Evolutionary conservation across 2,329 filamentous ascomycete species (phyloP), one percentile per base, ranked within the genome.

Genomic region (Colletotrichum truncatum): DNA sequence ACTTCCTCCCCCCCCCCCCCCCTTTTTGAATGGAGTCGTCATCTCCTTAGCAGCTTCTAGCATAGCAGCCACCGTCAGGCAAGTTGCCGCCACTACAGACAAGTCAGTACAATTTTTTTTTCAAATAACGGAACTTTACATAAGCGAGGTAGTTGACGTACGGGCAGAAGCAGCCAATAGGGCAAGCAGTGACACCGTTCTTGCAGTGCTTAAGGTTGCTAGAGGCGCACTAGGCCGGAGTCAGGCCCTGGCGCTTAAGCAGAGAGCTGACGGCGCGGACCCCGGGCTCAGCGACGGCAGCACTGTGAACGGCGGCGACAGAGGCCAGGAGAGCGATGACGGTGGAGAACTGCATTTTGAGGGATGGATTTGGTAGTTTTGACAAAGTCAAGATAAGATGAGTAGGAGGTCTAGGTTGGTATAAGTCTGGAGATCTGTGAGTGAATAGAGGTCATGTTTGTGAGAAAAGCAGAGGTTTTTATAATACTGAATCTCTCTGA

Each of bases 141-240:
- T 51, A 9, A 5, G 21, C 3, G n/a, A 11, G 28, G 16, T 26
- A 6, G 8, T 54, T 41, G 1, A 57, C 54, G 48, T 30, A 57
- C 54, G 54, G 30, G 54, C 54, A 57, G 11, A 57, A n/a, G 54
- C 54, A 57, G 28, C 54, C 54, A n/a, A 7, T 7, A 9, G 41
- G 54, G 41, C 54, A 57, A 28, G 41, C 39, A 14, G 39, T n/a
- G n/a, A n/a, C 39, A 6, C 39, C 39, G 43, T 57, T 57, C 9
- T 39, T 57, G 54, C 54, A 57, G 54, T 46, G 41, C 28, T 18
- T 46, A 30, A 39, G 23, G 14, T 23, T 23, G 39, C 1, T 36
- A 16, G 54, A 4, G 23, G 54, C 39, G 43, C 54, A 57, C 28
- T 57, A 30, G n/a, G 52, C 52, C 8, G 52, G 36, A 7, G 52